Base-by-base conservation (phyloP, 257 asterid genomes). In the Pogostemon cablin region DNA sequence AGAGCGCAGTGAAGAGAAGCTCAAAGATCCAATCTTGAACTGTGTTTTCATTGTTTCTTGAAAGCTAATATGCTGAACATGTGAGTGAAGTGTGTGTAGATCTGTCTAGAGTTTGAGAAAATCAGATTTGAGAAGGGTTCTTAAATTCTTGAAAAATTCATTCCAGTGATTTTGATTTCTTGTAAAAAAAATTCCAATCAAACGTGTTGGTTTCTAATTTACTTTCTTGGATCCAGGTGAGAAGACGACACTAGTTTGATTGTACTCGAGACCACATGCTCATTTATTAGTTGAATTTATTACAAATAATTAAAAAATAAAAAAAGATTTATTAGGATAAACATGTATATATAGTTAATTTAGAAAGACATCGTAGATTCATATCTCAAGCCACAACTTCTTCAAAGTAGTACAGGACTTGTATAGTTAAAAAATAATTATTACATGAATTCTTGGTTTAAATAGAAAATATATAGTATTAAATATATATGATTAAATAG, bases 21-120 rank as follows among this genome's bases (percentile, higher is more conserved):
- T 60, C 72, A 75, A 70, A 78, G 83, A 79, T 79, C 83, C 43
- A n/a, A 71, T 65, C 72, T 66, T 65, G 63, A 47, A 8, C 57
- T 44, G 57, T 43, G 75, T 57, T 62, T 53, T 32, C 4, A 39
- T 64, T 49, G 40, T n/a, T 43, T 17, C 67, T 69, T 75, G 62
- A 64, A 56, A 46, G 66, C 56, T 42, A 32, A 39, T 62, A 12
- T 9, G 46, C 6, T 1, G 48, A 62, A 53, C 6, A 9, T 32
- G 35, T 8, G 46, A 38, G 68, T 52, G 62, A 4, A 67, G 62
- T 35, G 67, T 1, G 32, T 47, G 25, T 47, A 62, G 80, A 79
- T 79, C 77, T 69, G 66, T 65, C 25, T 4, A 9, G 35, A 59
- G 48, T 35, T 35, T 25, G 54, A 60, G 42, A 62, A 47, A 41